Base-by-base conservation (phyloP, 768 basidiomycete genomes). In the Termitomyces bulborhizus region DNA sequence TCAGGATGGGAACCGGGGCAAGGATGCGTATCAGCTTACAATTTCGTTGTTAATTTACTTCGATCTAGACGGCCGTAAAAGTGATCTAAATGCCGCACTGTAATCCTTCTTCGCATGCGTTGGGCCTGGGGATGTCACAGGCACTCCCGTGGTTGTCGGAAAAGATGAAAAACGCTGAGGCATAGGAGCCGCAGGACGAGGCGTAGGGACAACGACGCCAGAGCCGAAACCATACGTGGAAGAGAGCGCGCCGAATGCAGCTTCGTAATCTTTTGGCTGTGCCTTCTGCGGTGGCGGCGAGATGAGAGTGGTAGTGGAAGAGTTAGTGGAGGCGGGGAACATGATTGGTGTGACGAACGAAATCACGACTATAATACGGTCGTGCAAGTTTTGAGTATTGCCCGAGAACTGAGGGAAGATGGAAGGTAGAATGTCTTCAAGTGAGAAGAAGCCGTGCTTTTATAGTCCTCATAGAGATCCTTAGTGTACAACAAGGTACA, bases 151-250 rank as follows among this genome's bases (percentile, higher is more conserved):
- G 16, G 27, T 26, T 37, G 51, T 26, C 8, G 44, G 16, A 3
- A 41, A 34, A 27, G 53, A 44, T 4, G 51, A 6, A 21, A 15
- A 31, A 12, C 21, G 13, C 18, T 39, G 42, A 4, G 36, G 15
- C 11, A 26, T 29, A 32, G 16, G 37, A 11, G 47, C 4, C 4
- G 36, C 24, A 13, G 48, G 42, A 12, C 11, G 27, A 31, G 55
- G 50, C 1, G 50, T 56, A 18, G 50, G 50, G 5, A 41, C 31
- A 6, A 40, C 12, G 15, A 44, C 34, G 6, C 50, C 37, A 16
- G 49, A n/a, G 21, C 50, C 55, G 37, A 66, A 56, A 36, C 66
- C 66, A 29, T 63, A 68, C 6, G 57, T 55, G 1, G 64, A 58
- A 2, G 60, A 54, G 26, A 67, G 51, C 1, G 53, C 45, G 31